A percentile compares a stretch with the other conserved stretches of the same genome.
phyloP scores from a whole-genome alignment of 2,329 filamentous ascomycete species.

The Kalmusia sp. region DNA sequence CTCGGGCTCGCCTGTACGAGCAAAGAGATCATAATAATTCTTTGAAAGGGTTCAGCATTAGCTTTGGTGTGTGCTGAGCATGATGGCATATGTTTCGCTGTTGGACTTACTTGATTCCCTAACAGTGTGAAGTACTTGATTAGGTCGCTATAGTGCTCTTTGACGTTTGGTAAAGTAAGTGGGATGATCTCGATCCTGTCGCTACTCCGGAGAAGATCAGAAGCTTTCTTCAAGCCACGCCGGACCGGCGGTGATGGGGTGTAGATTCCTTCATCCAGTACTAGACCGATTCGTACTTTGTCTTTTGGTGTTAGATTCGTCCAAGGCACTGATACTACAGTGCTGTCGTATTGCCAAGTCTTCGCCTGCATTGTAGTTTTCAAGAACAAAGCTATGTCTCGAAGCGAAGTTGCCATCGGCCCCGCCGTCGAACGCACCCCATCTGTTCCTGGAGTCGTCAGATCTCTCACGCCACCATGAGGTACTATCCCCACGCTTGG shows the following conservation, averaged over 20 bases:
- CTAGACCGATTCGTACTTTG: slow-evolving; percentile 12
- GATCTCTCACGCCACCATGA: slow-evolving; percentile 18
- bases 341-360: slow-evolving; percentile 44
- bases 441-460: slow-evolving; percentile 27
- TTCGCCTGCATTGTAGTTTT: slow-evolving; percentile 45
- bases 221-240: slow-evolving; percentile 12
- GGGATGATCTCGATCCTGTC: slow-evolving; percentile 7
- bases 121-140: slow-evolving; percentile 9
- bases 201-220: slow-evolving; percentile 8
- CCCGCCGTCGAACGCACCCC: slow-evolving; percentile 39
- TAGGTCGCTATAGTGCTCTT: slow-evolving; percentile 8
- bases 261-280: slow-evolving; percentile 12
- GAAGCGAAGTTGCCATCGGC: slow-evolving; percentile 48
- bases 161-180: slow-evolving; percentile 11
- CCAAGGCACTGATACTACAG: slow-evolving; percentile 14
- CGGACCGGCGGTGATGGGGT: slow-evolving; percentile 17
- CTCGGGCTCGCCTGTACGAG: slow-evolving; percentile 6
- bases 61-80: neutral
- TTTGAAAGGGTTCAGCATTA: neutral
- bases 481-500: slow-evolving; percentile 57
- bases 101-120: slow-evolving; percentile 9
- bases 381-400: slow-evolving; percentile 49
- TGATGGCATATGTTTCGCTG: neutral
- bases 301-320: slow-evolving; percentile 2
- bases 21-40: slow-evolving; percentile 9